Evolutionary conservation across 192 early-diverging fungal species (phyloP).

Genomic region (Dimargaris verticillata): DNA sequence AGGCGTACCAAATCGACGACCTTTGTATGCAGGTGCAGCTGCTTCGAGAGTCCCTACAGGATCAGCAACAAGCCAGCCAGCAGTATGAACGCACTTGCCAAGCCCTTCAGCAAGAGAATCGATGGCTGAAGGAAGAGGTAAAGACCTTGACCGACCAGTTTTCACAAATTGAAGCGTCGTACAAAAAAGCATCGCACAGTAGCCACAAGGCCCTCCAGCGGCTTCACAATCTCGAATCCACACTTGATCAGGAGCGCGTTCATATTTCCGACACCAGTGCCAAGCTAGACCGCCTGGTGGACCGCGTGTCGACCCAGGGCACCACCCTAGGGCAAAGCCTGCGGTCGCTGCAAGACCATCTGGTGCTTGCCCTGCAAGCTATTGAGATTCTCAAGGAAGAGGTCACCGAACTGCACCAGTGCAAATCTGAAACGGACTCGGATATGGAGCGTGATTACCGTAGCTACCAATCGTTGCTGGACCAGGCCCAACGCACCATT

Average conservation of each 20-base stretch:
- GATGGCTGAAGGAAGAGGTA: neutral
- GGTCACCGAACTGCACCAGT: neutral
- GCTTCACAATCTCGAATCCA: neutral
- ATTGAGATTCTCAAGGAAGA: neutral
- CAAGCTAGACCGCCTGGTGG: neutral
- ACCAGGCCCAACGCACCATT: slow-evolving; percentile 2
- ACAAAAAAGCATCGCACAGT: neutral
- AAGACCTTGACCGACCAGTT: neutral
- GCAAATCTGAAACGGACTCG: neutral
- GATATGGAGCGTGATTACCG: neutral
- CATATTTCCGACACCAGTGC: neutral
- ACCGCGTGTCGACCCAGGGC: neutral
- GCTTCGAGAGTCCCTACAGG: neutral
- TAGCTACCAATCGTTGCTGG: neutral
- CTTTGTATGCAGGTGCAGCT: neutral
- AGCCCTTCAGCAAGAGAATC: neutral
- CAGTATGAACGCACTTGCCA: neutral
- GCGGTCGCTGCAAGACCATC: neutral
- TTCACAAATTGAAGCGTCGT: neutral
- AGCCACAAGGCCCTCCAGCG: slow-evolving; percentile 4
- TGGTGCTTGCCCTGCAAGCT: neutral
- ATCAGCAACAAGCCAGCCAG: neutral
- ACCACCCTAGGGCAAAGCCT: neutral
- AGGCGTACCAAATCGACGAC: neutral
- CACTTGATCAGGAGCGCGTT: slow-evolving; percentile 5